Percentiles rank a stretch among this genome's conserved stretches.
These are phyloP conservation scores for Ceriops zippeliana DNA, from an alignment of 345 rosid genomes.

Conservation along the genomic window DNA sequence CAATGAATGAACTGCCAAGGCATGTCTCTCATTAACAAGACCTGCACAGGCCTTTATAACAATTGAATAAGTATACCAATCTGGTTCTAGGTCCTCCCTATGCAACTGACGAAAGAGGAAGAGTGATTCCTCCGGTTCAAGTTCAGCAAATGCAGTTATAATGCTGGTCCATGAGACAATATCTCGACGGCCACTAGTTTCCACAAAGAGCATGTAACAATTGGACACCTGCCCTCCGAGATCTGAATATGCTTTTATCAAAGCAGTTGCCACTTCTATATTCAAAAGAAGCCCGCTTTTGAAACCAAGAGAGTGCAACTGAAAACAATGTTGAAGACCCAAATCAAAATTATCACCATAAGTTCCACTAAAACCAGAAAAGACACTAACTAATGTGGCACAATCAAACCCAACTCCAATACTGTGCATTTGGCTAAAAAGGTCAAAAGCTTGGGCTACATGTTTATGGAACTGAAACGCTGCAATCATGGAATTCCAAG, in stretches of 20 bases:
- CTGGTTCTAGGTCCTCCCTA: constrained; percentile 51
- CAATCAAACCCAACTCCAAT: constrained; percentile 62
- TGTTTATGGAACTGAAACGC: constrained; percentile 50
- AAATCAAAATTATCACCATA: constrained; percentile 24
- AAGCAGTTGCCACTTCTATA: constrained; percentile 63
- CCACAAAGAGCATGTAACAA: constrained; percentile 62
- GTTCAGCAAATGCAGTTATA: constrained; percentile 68
- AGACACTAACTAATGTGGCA: constrained; percentile 60
- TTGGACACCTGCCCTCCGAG: constrained; percentile 47
- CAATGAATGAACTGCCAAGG: constrained; percentile 55
- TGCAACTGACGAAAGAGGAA: constrained; percentile 52
- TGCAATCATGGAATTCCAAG: constrained; percentile 87
- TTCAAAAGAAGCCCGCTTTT: constrained; percentile 54
- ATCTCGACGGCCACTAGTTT: constrained; percentile 40
- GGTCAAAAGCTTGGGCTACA: constrained; percentile 36
- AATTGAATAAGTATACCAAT: constrained; percentile 73
- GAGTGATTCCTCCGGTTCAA: constrained; percentile 59
- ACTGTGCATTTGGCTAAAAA: constrained; percentile 52
- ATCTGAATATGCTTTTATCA: constrained; percentile 74
- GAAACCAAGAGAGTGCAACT: constrained; percentile 53
- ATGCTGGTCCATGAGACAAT: constrained; percentile 75
- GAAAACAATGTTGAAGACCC: constrained; percentile 49
- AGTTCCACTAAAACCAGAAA: constrained; percentile 53
- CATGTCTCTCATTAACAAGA: constrained; percentile 56
- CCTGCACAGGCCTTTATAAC: constrained; percentile 80